A percentile compares a stretch with the other conserved stretches of the same genome.
phyloP scores from a whole-genome alignment of 805 yeast genomes.

The Metschnikowia cerradonensis region DNA sequence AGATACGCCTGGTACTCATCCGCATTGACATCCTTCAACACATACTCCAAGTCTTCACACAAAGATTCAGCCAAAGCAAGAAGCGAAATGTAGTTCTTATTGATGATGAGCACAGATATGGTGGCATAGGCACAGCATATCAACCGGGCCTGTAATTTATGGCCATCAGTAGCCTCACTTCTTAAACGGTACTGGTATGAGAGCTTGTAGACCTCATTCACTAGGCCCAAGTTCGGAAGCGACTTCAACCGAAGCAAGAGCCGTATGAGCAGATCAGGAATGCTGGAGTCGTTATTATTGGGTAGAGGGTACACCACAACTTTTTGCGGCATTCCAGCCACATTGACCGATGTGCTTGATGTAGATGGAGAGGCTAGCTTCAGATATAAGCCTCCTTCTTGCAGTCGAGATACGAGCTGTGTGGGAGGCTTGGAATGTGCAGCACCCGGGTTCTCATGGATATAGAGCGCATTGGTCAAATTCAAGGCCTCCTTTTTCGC shows the following conservation, averaged over 20 bases:
- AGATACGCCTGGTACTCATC: slow-evolving; percentile 8
- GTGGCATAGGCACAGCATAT: slow-evolving; percentile 32
- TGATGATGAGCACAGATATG: slow-evolving; percentile 26
- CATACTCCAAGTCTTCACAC: slow-evolving; percentile 5
- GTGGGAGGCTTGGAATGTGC: not conserved
- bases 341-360: not conserved
- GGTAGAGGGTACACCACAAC: slow-evolving; percentile 32
- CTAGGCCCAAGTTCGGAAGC: slow-evolving; percentile 37
- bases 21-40: not conserved
- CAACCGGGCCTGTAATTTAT: slow-evolving; percentile 19
- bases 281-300: slow-evolving; percentile 27
- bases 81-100: slow-evolving; percentile 27
- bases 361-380: not conserved
- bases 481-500: slow-evolving; percentile 38
- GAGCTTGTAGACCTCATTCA: slow-evolving; percentile 43
- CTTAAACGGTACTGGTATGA: slow-evolving; percentile 34
- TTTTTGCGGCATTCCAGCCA: not conserved
- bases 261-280: slow-evolving; percentile 26
- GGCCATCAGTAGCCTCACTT: slow-evolving; percentile 8
- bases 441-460: slow-evolving; percentile 24
- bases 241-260: slow-evolving; percentile 40
- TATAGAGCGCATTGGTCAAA: slow-evolving; percentile 33
- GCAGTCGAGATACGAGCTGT: not conserved
- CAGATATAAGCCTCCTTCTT: not conserved
- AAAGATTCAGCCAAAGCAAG: slow-evolving; percentile 25